phyloP scores from a whole-genome alignment of 164 flowering plant species.

The Echeveria elegans region DNA sequence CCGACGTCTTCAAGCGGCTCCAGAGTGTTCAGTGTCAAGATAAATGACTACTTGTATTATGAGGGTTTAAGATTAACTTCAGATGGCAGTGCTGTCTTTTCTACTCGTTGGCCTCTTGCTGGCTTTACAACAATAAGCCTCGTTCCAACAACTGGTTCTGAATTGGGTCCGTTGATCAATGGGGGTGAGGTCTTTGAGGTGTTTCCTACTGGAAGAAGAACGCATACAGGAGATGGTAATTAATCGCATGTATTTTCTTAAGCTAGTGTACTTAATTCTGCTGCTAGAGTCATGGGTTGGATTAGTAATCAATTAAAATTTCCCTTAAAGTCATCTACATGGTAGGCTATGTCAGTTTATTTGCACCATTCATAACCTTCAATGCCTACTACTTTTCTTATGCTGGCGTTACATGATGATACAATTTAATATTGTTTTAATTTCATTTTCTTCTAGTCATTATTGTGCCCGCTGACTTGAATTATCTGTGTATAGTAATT shows the following conservation, averaged over 20 bases:
- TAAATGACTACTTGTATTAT: slow-evolving; percentile 52
- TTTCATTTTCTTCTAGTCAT: not conserved
- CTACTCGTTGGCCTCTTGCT: slow-evolving; percentile 69
- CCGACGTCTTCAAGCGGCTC: slow-evolving; percentile 16
- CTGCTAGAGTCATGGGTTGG: not conserved
- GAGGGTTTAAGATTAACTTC: slow-evolving; percentile 32
- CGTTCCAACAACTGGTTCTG: slow-evolving; percentile 46
- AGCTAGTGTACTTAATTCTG: not conserved
- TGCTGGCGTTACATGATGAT: not conserved
- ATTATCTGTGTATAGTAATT: slow-evolving; percentile 40
- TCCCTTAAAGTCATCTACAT: too few relatives aligned
- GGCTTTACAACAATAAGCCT: slow-evolving; percentile 57
- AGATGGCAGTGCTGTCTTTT: slow-evolving; percentile 56
- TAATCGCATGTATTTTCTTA: not conserved
- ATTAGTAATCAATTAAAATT: too few relatives aligned
- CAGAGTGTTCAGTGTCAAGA: slow-evolving; percentile 32
- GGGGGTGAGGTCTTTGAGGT: slow-evolving; percentile 73
- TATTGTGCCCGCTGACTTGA: not conserved
- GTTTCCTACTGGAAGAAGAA: slow-evolving; percentile 58
- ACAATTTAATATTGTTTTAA: not conserved
- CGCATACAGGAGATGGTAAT: slow-evolving; percentile 71
- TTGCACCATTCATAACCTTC: not conserved
- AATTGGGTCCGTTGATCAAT: slow-evolving; percentile 56
- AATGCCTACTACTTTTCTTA: not conserved
- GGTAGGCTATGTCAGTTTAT: too few relatives aligned